Evolutionary conservation across 371 early-diverging fungal genomes (phyloP).

Genomic region (Mortierella polycephala): DNA sequence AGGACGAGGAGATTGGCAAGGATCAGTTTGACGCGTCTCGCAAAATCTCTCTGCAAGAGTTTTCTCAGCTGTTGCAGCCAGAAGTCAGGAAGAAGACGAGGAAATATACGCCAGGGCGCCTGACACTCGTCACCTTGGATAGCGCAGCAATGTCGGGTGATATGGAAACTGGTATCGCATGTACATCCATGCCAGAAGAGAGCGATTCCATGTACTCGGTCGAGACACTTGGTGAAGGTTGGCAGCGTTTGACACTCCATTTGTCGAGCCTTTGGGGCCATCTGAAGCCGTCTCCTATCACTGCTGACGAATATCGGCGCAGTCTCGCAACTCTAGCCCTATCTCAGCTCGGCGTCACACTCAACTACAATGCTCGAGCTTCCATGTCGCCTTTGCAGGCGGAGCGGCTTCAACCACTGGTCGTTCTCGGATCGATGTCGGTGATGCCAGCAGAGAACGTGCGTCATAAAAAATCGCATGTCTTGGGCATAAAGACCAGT

Average conservation of each 20-base stretch:
- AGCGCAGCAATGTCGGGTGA: background rate
- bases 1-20: background rate
- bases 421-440: constrained; percentile 31
- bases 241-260: constrained; percentile 28
- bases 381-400: background rate
- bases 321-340: constrained; percentile 15
- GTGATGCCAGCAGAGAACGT: constrained; percentile 26
- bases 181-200: background rate
- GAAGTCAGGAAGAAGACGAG: background rate
- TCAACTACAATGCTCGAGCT: constrained; percentile 12
- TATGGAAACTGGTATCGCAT: constrained; percentile 6
- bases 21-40: background rate
- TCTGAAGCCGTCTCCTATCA: background rate
- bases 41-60: constrained; percentile 6
- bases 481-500: constrained; percentile 11
- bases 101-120: background rate
- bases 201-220: constrained; percentile 7
- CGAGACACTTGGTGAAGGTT: constrained; percentile 26
- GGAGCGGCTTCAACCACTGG: constrained; percentile 11
- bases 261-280: constrained; percentile 19
- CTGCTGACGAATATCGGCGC: background rate
- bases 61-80: constrained; percentile 12
- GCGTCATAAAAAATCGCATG: constrained; percentile 9
- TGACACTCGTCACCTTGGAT: constrained; percentile 16
- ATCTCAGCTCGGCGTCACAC: constrained; percentile 38